Evolutionary conservation across 2,329 filamentous ascomycete genomes (phyloP).

Genomic region (Beauveria brongniartii): DNA sequence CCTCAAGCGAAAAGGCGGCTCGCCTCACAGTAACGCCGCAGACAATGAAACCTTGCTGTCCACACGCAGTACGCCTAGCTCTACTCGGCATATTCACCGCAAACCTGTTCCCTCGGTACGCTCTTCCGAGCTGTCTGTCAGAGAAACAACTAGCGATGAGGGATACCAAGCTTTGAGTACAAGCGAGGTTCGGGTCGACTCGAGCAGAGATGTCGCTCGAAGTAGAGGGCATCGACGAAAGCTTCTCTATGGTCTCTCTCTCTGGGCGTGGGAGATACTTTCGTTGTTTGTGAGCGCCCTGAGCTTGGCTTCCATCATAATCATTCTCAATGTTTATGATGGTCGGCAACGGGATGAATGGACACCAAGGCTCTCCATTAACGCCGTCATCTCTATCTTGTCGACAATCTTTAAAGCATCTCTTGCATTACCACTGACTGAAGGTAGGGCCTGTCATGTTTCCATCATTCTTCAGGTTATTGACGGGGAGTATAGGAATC

Average conservation of each 20-base stretch:
- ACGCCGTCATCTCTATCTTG: neutral
- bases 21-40: neutral
- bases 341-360: neutral
- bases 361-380: neutral
- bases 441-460: neutral
- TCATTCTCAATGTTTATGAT: neutral
- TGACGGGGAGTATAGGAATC: neutral
- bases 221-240: neutral
- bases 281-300: neutral
- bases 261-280: conserved; percentile 2
- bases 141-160: neutral
- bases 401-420: conserved; percentile 1
- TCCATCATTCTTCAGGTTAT: neutral
- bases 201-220: neutral
- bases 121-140: neutral
- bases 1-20: neutral
- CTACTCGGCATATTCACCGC: neutral
- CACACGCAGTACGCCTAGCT: neutral
- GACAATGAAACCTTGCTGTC: neutral
- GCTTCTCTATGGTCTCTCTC: neutral
- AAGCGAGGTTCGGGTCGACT: neutral
- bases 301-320: neutral
- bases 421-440: neutral
- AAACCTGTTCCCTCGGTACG: neutral
- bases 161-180: neutral